phyloP scores from a whole-genome alignment of 306 rosid species.

The Fragaria vesca region DNA sequence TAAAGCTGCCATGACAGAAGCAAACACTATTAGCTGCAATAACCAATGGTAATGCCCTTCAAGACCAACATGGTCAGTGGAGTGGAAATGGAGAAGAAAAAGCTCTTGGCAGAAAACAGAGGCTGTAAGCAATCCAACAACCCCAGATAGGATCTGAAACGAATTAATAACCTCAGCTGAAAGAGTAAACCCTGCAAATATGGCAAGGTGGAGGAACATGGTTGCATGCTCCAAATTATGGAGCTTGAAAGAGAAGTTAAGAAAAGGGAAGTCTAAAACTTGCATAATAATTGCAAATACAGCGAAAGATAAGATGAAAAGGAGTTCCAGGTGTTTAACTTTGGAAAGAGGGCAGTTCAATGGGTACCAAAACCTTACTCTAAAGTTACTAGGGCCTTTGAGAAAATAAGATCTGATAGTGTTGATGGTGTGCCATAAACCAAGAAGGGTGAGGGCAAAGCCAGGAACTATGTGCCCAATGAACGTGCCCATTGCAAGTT shows the following conservation, averaged over 20 bases:
- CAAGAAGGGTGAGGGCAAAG: constrained; percentile 59
- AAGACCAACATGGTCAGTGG: constrained; percentile 83
- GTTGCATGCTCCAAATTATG: constrained; percentile 86
- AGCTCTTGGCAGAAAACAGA: constrained; percentile 84
- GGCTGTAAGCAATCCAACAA: constrained; percentile 60
- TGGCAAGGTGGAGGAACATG: constrained; percentile 81
- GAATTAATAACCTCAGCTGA: constrained; percentile 57
- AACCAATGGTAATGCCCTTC: constrained; percentile 96
- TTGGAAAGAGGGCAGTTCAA: constrained; percentile 33
- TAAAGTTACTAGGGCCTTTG: constrained; percentile 63
- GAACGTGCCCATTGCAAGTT: constrained; percentile 61
- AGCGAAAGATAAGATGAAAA: constrained; percentile 62
- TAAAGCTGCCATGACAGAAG: constrained; percentile 50
- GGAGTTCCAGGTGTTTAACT: constrained; percentile 76
- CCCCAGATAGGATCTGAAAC: constrained; percentile 51
- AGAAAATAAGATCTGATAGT: constrained; percentile 64
- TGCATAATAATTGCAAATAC: constrained; percentile 57
- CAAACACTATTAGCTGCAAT: constrained; percentile 70
- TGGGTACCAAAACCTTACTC: constrained; percentile 66
- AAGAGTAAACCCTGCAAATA: constrained; percentile 74
- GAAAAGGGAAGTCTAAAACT: constrained; percentile 60
- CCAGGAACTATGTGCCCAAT: constrained; percentile 71
- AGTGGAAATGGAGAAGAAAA: constrained; percentile 84
- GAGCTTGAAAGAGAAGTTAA: constrained; percentile 56
- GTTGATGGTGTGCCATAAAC: constrained; percentile 81